Evolutionary conservation across 2,329 filamentous ascomycete genomes (phyloP).

Genomic region (Phialophora tarda): DNA sequence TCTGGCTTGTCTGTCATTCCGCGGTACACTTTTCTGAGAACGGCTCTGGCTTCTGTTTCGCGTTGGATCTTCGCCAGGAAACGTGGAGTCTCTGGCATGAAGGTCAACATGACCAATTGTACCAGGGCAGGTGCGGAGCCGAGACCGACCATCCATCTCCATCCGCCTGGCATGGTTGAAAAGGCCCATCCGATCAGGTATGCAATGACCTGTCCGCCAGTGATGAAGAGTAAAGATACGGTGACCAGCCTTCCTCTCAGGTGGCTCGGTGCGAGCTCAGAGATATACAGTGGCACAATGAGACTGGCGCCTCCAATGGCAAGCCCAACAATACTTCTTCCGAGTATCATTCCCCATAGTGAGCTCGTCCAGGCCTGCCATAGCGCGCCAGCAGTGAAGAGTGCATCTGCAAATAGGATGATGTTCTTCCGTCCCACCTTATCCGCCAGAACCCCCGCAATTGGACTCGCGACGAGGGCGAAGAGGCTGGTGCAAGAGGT

Average conservation of each 20-base stretch:
- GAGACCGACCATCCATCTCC: conserved; percentile 91
- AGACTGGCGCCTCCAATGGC: conserved; percentile 65
- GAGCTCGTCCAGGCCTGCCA: conserved; percentile 49
- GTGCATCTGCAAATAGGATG: conserved; percentile 54
- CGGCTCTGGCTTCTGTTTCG: conserved; percentile 64
- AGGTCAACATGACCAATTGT: conserved; percentile 70
- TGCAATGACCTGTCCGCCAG: conserved; percentile 84
- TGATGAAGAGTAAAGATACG: conserved; percentile 81
- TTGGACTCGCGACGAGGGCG: conserved; percentile 61
- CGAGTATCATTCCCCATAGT: conserved; percentile 54
- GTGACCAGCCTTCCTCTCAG: conserved; percentile 81
- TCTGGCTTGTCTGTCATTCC: conserved; percentile 44
- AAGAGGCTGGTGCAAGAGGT: conserved; percentile 64
- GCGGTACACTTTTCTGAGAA: conserved; percentile 71
- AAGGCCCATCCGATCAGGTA: conserved; percentile 84
- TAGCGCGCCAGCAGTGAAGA: conserved; percentile 54
- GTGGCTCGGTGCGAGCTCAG: conserved; percentile 78
- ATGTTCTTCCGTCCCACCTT: conserved; percentile 54
- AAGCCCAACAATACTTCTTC: conserved; percentile 54
- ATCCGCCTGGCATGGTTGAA: conserved; percentile 66
- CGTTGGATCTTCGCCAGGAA: conserved; percentile 78
- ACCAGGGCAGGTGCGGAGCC: conserved; percentile 76
- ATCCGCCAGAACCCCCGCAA: conserved; percentile 60
- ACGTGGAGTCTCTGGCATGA: conserved; percentile 86
- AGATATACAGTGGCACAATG: conserved; percentile 85